phyloP scores from a whole-genome alignment of 2,329 filamentous ascomycete genomes.

The Phaeosphaeriaceae sp. region DNA sequence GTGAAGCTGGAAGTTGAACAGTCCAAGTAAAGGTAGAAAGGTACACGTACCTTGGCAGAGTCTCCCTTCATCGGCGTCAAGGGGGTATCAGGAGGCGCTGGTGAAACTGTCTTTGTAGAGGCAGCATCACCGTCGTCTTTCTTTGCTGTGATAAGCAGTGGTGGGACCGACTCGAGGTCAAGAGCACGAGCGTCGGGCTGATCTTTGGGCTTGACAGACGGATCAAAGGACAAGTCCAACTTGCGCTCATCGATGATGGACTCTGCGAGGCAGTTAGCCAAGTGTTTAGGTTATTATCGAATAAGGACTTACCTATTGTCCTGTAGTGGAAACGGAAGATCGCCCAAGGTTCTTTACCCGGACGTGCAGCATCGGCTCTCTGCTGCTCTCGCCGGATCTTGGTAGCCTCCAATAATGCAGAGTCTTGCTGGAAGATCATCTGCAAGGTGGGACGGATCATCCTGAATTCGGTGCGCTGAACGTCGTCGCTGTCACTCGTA shows the following conservation, averaged over 20 bases:
- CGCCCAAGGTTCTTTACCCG: slow-evolving; percentile 47
- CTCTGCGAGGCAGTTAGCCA: slow-evolving; percentile 17
- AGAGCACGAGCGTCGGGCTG: slow-evolving; percentile 14
- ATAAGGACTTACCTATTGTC: slow-evolving; percentile 22
- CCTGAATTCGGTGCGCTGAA: slow-evolving; percentile 15
- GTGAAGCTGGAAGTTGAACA: slow-evolving; percentile 1
- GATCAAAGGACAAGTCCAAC: slow-evolving; percentile 15
- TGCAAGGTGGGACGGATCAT: slow-evolving; percentile 26
- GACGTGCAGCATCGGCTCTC: slow-evolving; percentile 26
- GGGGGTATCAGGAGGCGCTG: slow-evolving; percentile 8
- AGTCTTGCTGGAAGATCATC: slow-evolving; percentile 30
- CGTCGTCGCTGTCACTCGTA: background rate
- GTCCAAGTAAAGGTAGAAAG: background rate
- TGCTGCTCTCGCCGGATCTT: slow-evolving; percentile 12
- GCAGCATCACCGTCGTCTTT: slow-evolving; percentile 14
- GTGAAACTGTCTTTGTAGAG: slow-evolving; percentile 19
- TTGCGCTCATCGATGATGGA: slow-evolving; percentile 22
- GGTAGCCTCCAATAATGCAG: slow-evolving; percentile 12
- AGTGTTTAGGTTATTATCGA: background rate
- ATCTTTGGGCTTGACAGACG: slow-evolving; percentile 8
- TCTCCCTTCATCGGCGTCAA: slow-evolving; percentile 7
- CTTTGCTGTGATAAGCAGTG: slow-evolving; percentile 10
- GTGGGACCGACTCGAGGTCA: slow-evolving; percentile 22
- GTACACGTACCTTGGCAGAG: slow-evolving; percentile 18
- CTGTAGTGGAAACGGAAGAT: slow-evolving; percentile 54